Evolutionary conservation across 495 filamentous ascomycete genomes (phyloP), one percentile per base, ranked within the genome.

Genomic region (Penicillium samsonianum): DNA sequence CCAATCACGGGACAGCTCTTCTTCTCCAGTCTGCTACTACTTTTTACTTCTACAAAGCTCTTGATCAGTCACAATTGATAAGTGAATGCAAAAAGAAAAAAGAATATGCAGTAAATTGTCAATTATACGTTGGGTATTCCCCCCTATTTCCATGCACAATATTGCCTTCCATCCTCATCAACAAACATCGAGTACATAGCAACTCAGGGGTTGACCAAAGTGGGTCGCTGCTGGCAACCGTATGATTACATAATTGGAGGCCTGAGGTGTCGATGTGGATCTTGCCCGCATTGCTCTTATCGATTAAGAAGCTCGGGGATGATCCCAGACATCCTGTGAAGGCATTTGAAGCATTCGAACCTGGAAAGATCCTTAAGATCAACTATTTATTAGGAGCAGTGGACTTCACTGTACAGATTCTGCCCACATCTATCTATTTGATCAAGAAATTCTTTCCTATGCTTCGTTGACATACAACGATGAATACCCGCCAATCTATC

Each of bases 401-500:
- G 4, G 28, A 14, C 9, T 17, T 12, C 1, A 19, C 3, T 31
- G 17, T 31, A 48, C 16, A 31, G 17, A 31, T 9, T 19, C 28
- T 7, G 14, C 4, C 41, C 9, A 23, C 7, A 16, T 44, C 16
- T 10, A 43, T n/a, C 16, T 35, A 12, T 17, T 17, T 33, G 4
- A 11, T 11, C 26, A 30, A 20, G 17, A 16, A 19, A 19, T 26
- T 22, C 11, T 20, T 35, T 41, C 38, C 57, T 56, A 66, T 67
- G 65, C 46, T 55, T 57, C 30, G 33, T 37, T 37, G 46, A 38
- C 42, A 33, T 37, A 42, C 72, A 79, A 63, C 44, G 48, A 98
- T 98, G 94, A 95, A 98, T 68, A 96, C 92, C 54, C 80, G 94
- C 62, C 89, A 87, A 42, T 82, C 87, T 59, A 91, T 98, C 62